These are phyloP conservation scores for Keqinozyma sinolaborantium DNA, from an alignment of 1,139 yeast species.

Conservation along the genomic window DNA sequence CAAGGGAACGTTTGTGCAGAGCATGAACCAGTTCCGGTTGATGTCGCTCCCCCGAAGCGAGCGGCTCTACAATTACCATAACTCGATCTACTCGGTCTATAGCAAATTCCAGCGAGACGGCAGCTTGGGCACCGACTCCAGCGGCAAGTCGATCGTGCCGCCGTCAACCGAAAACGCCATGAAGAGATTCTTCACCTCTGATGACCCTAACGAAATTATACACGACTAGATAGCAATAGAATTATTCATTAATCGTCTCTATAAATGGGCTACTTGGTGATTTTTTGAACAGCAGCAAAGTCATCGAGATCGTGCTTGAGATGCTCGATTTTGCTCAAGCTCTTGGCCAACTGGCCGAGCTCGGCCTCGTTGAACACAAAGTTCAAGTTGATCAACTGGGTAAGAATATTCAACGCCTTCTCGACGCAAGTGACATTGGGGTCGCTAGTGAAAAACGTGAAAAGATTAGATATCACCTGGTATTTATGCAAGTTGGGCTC, in stretches of 20 bases:
- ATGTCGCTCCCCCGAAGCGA: slow-evolving; percentile 49
- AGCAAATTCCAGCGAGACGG: slow-evolving; percentile 19
- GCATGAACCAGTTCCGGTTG: slow-evolving; percentile 52
- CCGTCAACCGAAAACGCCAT: slow-evolving; percentile 41
- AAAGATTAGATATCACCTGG: slow-evolving; percentile 25
- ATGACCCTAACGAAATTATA: slow-evolving; percentile 46
- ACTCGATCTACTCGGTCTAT: slow-evolving; percentile 34
- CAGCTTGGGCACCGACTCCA: slow-evolving; percentile 29
- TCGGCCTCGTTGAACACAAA: slow-evolving; percentile 49
- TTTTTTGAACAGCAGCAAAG: slow-evolving; percentile 46
- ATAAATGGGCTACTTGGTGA: slow-evolving; percentile 12
- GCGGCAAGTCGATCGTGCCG: slow-evolving; percentile 23
- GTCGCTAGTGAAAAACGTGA: slow-evolving; percentile 7
- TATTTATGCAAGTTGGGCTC: slow-evolving; percentile 37
- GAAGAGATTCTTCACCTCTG: slow-evolving; percentile 43
- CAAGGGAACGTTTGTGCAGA: slow-evolving; percentile 43
- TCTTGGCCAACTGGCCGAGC: slow-evolving; percentile 31
- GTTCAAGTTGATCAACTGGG: slow-evolving; percentile 44
- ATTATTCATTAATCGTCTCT: slow-evolving; percentile 1
- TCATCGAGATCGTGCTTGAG: slow-evolving; percentile 53
- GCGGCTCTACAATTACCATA: slow-evolving; percentile 29
- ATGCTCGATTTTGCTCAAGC: slow-evolving; percentile 39
- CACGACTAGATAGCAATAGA: slow-evolving; percentile 2
- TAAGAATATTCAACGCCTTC: slow-evolving; percentile 53
- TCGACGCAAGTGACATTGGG: slow-evolving; percentile 49